Evolutionary conservation across 2,329 filamentous ascomycete genomes (phyloP), one percentile per base, ranked within the genome.

Genomic region (Calonectria pseudoturangicola): DNA sequence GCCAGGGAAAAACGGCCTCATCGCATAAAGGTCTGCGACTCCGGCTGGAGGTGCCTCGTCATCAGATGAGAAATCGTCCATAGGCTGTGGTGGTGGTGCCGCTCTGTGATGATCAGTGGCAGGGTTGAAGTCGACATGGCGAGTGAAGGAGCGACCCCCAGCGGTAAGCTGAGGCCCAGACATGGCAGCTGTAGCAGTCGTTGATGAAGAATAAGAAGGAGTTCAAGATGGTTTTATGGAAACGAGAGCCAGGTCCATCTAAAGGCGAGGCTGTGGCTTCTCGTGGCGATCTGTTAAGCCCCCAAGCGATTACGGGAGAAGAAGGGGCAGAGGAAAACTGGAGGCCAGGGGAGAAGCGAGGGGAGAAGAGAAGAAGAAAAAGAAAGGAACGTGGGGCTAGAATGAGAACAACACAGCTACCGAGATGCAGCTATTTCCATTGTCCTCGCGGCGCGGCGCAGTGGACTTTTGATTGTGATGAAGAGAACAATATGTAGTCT

Each of bases 1-100:
- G 76, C 87, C 86, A 0, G 87, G 86, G 76, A 85, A 85, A 80
- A 82, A 85, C 33, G 82, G 80, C 63, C 79, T 81, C 36, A 84
- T 71, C 30, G 68, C 66, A 47, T 74, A 68, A 68, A 83, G 81
- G 15, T 80, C 83, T 47, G 78, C 80, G 60, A 78, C 77, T 75
- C 68, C 72, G 74, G 64, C 68, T 47, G 72, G 64, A 30, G 70
- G 70, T 21, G 70, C 67, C 13, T 71, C 71, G 51, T 71, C 71
- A 30, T 68, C 66, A 6, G 66, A 68, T 9, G 51, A 78, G 65
- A 45, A n/a, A n/a, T 75, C 68, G 50, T 78, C 75, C 71, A 73
- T 64, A 66, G 21, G 54, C 36, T 25, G 54, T n/a, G 33, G 54
- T 41, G 33, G 54, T 25, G 58, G 68, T 6, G 75, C 47, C 45